A percentile compares a stretch with the other conserved stretches of the same genome.
These are phyloP conservation scores for Abrus precatorius DNA, from an alignment of 306 rosid species.

Conservation along the genomic window DNA sequence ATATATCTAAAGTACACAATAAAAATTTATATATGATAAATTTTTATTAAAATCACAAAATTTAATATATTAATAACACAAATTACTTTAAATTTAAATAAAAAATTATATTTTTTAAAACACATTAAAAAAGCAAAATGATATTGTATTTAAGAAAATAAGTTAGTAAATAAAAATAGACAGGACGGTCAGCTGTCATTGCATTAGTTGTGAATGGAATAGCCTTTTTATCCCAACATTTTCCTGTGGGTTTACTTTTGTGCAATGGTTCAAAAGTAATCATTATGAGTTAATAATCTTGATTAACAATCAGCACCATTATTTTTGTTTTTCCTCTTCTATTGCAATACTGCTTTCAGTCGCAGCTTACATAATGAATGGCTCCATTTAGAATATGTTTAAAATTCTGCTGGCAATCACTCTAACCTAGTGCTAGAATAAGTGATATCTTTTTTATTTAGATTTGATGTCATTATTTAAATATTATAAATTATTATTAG, in stretches of 20 bases:
- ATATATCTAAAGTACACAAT: no score
- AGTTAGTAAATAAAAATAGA: no score
- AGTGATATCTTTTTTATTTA: background rate
- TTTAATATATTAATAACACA: no score
- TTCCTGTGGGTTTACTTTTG: background rate
- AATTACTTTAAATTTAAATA: no score
- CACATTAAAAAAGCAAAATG: no score
- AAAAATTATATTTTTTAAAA: no score
- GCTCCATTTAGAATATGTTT: background rate
- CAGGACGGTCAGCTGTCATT: no score
- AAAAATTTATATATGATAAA: no score
- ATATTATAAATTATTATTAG: no score
- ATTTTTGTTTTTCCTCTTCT: slow-evolving; percentile 6
- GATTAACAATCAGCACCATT: slow-evolving; percentile 19
- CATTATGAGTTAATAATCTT: slow-evolving; percentile 40
- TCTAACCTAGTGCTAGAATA: background rate
- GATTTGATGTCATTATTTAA: no score
- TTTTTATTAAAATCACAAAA: no score
- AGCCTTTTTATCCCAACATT: background rate
- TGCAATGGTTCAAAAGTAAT: slow-evolving; percentile 33
- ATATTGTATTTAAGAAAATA: no score
- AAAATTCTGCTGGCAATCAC: slow-evolving; percentile 39
- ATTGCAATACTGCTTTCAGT: background rate
- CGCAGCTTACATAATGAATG: slow-evolving; percentile 38
- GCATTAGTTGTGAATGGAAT: background rate